A percentile compares a stretch with the other conserved stretches of the same genome.
phyloP scores from a whole-genome alignment of 176 grass and related monocot genomes.

The Tillandsia fasciculata region DNA sequence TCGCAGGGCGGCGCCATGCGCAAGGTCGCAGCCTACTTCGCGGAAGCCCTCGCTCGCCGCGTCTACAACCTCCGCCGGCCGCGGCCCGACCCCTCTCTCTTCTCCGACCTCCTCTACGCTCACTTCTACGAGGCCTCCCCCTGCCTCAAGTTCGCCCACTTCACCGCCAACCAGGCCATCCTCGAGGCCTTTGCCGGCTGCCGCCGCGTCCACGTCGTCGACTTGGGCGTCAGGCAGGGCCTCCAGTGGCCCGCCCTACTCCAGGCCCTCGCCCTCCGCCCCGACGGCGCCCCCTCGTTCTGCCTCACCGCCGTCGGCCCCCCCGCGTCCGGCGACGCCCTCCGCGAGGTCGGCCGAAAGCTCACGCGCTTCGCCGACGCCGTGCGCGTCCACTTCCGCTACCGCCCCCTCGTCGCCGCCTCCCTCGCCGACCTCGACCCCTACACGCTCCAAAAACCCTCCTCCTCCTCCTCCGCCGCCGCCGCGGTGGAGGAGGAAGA shows the following conservation, averaged over 20 bases:
- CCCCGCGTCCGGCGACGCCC: constrained; percentile 45
- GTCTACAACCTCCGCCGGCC: constrained; percentile 32
- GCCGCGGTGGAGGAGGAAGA: constrained; percentile 64
- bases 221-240: constrained; percentile 44
- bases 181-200: constrained; percentile 27
- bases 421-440: constrained; percentile 81
- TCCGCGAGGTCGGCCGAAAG: constrained; percentile 79
- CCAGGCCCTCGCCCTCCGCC: constrained; percentile 21
- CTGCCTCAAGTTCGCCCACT: constrained; percentile 99
- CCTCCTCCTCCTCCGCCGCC: constrained; percentile 9
- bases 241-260: constrained; percentile 57
- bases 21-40: constrained; percentile 92
- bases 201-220: constrained; percentile 37
- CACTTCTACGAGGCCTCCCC: constrained; percentile 97
- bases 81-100: constrained; percentile 47
- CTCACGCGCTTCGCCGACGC: constrained; percentile 68
- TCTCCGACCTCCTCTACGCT: constrained; percentile 66
- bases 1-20: constrained; percentile 92
- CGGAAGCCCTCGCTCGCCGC: constrained; percentile 73
- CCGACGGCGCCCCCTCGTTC: constrained; percentile 29
- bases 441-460: constrained; percentile 44
- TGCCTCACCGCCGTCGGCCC: constrained; percentile 44
- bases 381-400: constrained; percentile 76
- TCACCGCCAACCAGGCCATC: constrained; percentile 75
- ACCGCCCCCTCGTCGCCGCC: constrained; percentile 56